phyloP scores from a whole-genome alignment of 352 stramenopile genomes.

The Pythium dissimile region DNA sequence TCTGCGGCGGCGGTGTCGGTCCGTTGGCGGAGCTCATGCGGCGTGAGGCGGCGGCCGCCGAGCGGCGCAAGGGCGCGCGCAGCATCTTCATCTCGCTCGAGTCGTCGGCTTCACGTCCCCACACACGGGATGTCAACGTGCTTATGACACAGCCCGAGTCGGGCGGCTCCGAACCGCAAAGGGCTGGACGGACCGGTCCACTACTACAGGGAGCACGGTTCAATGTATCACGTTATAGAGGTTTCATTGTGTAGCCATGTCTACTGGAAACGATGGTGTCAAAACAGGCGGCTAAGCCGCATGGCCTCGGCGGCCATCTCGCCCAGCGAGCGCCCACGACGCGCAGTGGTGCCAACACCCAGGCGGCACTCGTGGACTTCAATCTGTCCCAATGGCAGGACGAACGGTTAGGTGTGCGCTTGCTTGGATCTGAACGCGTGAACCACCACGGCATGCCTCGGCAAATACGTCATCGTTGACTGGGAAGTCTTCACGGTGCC shows the following conservation, averaged over 20 bases:
- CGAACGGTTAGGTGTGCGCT: not conserved
- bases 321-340: slow-evolving; percentile 61
- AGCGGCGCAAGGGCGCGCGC: slow-evolving; percentile 15
- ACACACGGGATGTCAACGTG: slow-evolving; percentile 6
- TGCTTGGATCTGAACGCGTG: too few species aligned
- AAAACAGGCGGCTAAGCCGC: slow-evolving; percentile 34
- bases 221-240: not conserved
- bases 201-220: not conserved
- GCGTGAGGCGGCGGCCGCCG: slow-evolving; percentile 8
- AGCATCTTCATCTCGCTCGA: slow-evolving; percentile 3
- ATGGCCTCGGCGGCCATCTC: slow-evolving; percentile 83
- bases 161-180: slow-evolving; percentile 7
- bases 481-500: slow-evolving; percentile 71
- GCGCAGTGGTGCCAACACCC: slow-evolving; percentile 70
- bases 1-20: not conserved
- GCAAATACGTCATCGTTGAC: slow-evolving; percentile 93
- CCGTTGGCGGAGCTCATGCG: slow-evolving; percentile 9
- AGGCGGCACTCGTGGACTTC: slow-evolving; percentile 52
- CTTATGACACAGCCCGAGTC: not conserved
- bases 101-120: not conserved
- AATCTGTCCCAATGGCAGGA: slow-evolving; percentile 25
- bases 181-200: not conserved
- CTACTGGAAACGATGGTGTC: not conserved
- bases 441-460: slow-evolving; percentile 46
- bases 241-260: slow-evolving; percentile 9